phyloP scores from a whole-genome alignment of 768 basidiomycete species.

The Boletus rubroflammeus region DNA sequence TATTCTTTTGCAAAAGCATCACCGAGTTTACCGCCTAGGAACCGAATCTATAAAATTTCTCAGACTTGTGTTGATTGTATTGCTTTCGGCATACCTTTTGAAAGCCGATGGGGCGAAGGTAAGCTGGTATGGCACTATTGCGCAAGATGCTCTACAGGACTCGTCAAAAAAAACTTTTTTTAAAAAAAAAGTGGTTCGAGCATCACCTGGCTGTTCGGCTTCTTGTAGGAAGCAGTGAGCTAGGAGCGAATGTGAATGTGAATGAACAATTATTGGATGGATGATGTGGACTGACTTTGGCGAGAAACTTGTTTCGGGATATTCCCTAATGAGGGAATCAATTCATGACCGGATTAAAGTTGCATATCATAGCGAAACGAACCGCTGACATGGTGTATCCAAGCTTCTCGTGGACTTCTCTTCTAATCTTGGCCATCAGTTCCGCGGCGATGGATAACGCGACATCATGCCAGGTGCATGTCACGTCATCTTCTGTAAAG shows the following conservation, averaged over 20 bases:
- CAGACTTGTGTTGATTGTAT: not conserved
- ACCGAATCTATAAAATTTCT: slow-evolving; percentile 65
- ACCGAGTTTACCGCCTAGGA: slow-evolving; percentile 93
- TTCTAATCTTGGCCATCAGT: slow-evolving; percentile 72
- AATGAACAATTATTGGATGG: not conserved
- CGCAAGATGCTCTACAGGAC: slow-evolving; percentile 71
- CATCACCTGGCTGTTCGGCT: slow-evolving; percentile 78
- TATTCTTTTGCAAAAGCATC: slow-evolving; percentile 83
- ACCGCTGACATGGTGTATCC: slow-evolving; percentile 96
- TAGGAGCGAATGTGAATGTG: slow-evolving; percentile 28
- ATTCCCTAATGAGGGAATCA: slow-evolving; percentile 56
- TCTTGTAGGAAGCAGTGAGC: slow-evolving; percentile 89
- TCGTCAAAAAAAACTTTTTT: slow-evolving; percentile 1
- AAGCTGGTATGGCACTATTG: slow-evolving; percentile 77
- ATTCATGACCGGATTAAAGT: not conserved
- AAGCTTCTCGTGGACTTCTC: slow-evolving; percentile 61
- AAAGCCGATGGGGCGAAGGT: slow-evolving; percentile 81
- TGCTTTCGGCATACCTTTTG: slow-evolving; percentile 56
- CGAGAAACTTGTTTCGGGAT: slow-evolving; percentile 89
- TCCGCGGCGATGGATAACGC: slow-evolving; percentile 87
- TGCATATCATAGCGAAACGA: slow-evolving; percentile 26
- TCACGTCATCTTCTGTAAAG: slow-evolving; percentile 29
- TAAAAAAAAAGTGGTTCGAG: not conserved
- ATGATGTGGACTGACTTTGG: slow-evolving; percentile 59
- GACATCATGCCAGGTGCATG: slow-evolving; percentile 85